These are phyloP conservation scores for Yamadazyma tumulicola DNA, from an alignment of 805 yeast genomes.

Conservation along the genomic window DNA sequence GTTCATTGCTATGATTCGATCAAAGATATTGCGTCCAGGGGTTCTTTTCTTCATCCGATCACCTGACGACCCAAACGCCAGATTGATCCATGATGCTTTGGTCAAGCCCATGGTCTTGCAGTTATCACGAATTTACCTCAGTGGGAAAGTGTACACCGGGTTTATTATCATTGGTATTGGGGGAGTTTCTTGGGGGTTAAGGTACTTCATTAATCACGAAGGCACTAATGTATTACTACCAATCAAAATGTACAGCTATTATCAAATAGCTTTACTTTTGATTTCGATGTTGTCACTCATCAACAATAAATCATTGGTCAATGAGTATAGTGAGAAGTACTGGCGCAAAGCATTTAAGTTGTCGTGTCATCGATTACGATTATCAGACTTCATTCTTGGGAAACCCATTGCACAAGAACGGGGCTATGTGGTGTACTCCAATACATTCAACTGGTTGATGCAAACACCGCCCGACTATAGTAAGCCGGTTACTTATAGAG, in stretches of 20 bases:
- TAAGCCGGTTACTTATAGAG: conserved; percentile 49
- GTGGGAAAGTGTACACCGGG: conserved; percentile 70
- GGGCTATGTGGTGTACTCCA: conserved; percentile 62
- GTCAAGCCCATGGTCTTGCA: conserved; percentile 73
- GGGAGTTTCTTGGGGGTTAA: conserved; percentile 48
- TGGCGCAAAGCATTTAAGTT: conserved; percentile 63
- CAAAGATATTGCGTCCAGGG: conserved; percentile 74
- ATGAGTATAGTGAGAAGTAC: conserved; percentile 42
- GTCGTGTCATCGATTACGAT: conserved; percentile 54
- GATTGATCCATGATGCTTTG: conserved; percentile 82
- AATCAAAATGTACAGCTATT: conserved; percentile 11
- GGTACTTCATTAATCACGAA: conserved; percentile 19
- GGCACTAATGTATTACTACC: conserved; percentile 25
- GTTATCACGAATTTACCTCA: conserved; percentile 64
- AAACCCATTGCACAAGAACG: conserved; percentile 61
- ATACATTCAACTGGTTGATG: conserved; percentile 41
- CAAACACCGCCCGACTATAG: conserved; percentile 51
- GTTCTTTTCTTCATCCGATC: conserved; percentile 88
- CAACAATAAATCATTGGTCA: conserved; percentile 9
- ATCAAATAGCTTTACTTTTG: conserved; percentile 10
- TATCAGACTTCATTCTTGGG: conserved; percentile 79
- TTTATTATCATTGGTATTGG: conserved; percentile 79
- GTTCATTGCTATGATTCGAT: conserved; percentile 80
- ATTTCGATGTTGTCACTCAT: conserved; percentile 3
- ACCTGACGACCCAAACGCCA: conserved; percentile 89